These are phyloP conservation scores for Fusarium azukiicola DNA, from an alignment of 2,329 filamentous ascomycete species.

Conservation along the genomic window DNA sequence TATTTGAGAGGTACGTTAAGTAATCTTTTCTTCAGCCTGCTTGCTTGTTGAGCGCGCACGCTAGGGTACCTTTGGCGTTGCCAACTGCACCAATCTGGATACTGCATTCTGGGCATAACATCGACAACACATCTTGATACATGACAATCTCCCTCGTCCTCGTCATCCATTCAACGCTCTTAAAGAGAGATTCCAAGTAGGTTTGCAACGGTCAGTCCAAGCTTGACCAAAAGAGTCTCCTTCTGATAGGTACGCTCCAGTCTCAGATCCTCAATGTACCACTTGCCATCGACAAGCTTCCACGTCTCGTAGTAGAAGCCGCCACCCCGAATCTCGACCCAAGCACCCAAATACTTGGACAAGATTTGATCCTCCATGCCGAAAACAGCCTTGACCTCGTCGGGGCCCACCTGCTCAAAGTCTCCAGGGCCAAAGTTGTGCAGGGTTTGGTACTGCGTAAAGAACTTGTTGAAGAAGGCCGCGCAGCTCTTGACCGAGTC, in stretches of 20 bases:
- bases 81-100: not conserved
- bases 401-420: constrained; percentile 50
- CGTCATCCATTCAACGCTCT: not conserved
- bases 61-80: not conserved
- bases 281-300: constrained; percentile 48
- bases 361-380: constrained; percentile 48
- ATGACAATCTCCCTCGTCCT: not conserved
- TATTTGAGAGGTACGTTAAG: not conserved
- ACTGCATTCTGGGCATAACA: too few relatives aligned
- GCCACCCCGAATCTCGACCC: constrained; percentile 50
- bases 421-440: constrained; percentile 52
- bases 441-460: constrained; percentile 47
- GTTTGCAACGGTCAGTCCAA: not conserved
- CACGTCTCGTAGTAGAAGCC: constrained; percentile 51
- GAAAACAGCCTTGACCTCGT: constrained; percentile 53
- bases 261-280: constrained; percentile 48
- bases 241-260: constrained; percentile 51
- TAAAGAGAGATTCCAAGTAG: constrained; percentile 19
- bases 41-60: not conserved
- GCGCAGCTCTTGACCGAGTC: constrained; percentile 33
- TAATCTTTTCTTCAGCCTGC: too few relatives aligned
- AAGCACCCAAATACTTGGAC: constrained; percentile 36
- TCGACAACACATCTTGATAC: too few relatives aligned
- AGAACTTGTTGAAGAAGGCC: constrained; percentile 46
- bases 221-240: constrained; percentile 32